phyloP scores from a whole-genome alignment of 352 stramenopile genomes.

The Phytophthora sp. region DNA sequence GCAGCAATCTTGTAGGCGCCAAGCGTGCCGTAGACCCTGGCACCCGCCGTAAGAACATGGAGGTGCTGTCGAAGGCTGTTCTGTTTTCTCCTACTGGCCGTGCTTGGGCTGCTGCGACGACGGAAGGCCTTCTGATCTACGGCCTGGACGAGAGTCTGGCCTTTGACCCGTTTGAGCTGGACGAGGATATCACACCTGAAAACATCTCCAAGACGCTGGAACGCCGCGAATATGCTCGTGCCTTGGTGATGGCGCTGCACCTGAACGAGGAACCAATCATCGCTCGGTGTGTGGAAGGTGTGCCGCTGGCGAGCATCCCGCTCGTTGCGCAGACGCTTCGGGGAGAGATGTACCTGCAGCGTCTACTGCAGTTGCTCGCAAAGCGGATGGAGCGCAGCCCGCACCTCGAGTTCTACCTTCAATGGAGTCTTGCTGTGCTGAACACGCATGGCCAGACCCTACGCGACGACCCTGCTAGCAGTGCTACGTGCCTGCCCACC shows the following conservation, averaged over 20 bases:
- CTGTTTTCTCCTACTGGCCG: conserved; percentile 97
- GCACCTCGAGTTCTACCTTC: conserved; percentile 98
- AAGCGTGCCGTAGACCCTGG: conserved; percentile 94
- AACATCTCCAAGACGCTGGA: conserved; percentile 89
- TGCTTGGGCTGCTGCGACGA: conserved; percentile 97
- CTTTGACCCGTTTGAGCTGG: conserved; percentile 99
- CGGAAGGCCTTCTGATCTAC: conserved; percentile 98
- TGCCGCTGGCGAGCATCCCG: conserved; percentile 88
- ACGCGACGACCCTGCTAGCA: conserved; percentile 66
- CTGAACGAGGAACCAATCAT: conserved; percentile 97
- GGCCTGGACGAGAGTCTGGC: conserved; percentile 95
- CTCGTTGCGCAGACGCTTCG: conserved; percentile 92
- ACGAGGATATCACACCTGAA: conserved; percentile 97
- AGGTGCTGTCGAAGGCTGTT: conserved; percentile 92
- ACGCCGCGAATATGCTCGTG: conserved; percentile 91
- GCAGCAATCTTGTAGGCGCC: conserved; percentile 73
- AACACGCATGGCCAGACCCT: conserved; percentile 93
- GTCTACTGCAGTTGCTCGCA: conserved; percentile 92
- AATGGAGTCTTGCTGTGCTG: conserved; percentile 95
- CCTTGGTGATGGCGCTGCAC: conserved; percentile 96
- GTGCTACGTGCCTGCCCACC: conserved; percentile 75
- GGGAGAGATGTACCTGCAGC: conserved; percentile 89
- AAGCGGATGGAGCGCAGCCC: conserved; percentile 92
- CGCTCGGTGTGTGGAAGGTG: conserved; percentile 90
- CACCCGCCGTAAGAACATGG: conserved; percentile 83